Conservation (phyloP, 2,329 filamentous ascomycete species). For the Hypoxylon rubiginosum region DNA sequence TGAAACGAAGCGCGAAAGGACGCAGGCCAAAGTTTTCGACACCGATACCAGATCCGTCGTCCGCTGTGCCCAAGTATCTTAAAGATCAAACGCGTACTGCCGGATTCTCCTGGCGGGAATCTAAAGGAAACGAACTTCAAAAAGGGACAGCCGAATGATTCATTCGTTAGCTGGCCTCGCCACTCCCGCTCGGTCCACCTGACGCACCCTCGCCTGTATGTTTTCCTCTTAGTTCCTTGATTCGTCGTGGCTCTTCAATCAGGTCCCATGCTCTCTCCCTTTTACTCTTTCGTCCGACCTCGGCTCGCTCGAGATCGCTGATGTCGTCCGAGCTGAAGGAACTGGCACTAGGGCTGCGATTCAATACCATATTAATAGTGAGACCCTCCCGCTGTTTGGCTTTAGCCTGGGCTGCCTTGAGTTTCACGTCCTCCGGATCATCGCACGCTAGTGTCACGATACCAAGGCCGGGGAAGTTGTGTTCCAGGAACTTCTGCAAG, state of each 20-base stretch:
- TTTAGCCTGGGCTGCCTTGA: constrained; percentile 82
- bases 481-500: constrained; percentile 77
- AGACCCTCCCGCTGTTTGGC: constrained; percentile 76
- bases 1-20: constrained; percentile 8
- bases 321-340: constrained; percentile 67
- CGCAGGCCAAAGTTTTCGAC: constrained; percentile 7
- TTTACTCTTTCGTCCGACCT: constrained; percentile 61
- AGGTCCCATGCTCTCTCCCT: constrained; percentile 66
- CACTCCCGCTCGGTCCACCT: constrained; percentile 32
- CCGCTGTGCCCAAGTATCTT: not conserved
- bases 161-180: constrained; percentile 20
- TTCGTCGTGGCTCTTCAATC: constrained; percentile 62
- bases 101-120: constrained; percentile 3
- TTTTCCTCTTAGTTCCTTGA: constrained; percentile 54
- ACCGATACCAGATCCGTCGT: constrained; percentile 12
- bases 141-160: not conserved
- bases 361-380: constrained; percentile 68
- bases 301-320: constrained; percentile 64
- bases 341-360: constrained; percentile 64
- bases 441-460: constrained; percentile 83
- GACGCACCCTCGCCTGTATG: constrained; percentile 11
- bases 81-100: not conserved
- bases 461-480: constrained; percentile 82
- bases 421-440: constrained; percentile 76
- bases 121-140: constrained; percentile 1